Evolutionary conservation across 352 stramenopile species (phyloP), one percentile per base, ranked within the genome.

Genomic region (Phytophthora lateralis): DNA sequence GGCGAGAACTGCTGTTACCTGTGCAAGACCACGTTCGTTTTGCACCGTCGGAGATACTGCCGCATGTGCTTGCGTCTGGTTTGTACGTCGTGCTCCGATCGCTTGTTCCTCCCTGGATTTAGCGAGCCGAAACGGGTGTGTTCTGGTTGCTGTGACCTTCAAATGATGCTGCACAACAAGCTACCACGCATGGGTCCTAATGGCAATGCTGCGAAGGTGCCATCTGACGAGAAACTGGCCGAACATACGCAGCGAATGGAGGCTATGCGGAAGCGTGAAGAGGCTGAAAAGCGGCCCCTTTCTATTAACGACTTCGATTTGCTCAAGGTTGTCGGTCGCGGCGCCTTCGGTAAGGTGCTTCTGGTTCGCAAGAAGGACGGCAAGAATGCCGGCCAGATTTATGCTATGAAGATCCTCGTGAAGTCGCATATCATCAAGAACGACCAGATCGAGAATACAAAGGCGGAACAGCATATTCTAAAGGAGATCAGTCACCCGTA

Each of bases 261-360:
- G 45, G 82, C 78, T 0, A 95, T 95, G 85, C 83, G 85, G 6
- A 75, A 80, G 60, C 85, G 85, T 14, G 88, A 96, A 65, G 81
- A 93, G 53, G 81, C 83, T 2, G 83, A 90, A 61, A 81, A 80
- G 32, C 62, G 66, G 10, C 88, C 88, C 3, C 53, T 98, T 30
- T 73, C 62, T 34, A 97, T 98, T 56, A 84, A 95, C 4, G 96
- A 98, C 73, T 98, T 98, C 67, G 89, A 98, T 55, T 60, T 98
- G 30, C 76, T 98, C 20, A 98, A 98, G 63, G 93, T 98, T 9
- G 90, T 99, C 10, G 96, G 96, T 14, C 97, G 97, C 45, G 96
- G 96, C 42, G 90, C 92, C 2, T 99, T 98, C 50, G 96, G 96
- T 30, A 99, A 99, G 71, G 93, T 98, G 34, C 75, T 98, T 61